Conservation (phyloP, 108 stramenopile genomes). For the Skeletonema grethae region DNA sequence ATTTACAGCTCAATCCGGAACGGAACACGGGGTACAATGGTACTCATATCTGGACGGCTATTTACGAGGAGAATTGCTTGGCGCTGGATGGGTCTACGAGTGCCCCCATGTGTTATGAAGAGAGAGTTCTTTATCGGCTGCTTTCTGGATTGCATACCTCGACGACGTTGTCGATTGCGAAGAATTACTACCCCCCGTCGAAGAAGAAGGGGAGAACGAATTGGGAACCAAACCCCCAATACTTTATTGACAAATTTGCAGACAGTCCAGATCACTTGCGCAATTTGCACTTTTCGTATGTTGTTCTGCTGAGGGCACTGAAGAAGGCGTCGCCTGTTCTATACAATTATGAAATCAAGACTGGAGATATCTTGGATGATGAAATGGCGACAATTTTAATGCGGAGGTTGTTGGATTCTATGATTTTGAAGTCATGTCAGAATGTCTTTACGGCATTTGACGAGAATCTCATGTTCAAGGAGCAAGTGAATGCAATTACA, state of each 20-base stretch:
- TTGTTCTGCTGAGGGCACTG: constrained; percentile 88
- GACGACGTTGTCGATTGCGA: constrained; percentile 87
- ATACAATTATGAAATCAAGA: constrained; percentile 75
- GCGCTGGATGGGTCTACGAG: constrained; percentile 38
- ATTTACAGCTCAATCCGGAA: constrained; percentile 89
- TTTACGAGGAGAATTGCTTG: constrained; percentile 93
- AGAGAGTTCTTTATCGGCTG: constrained; percentile 89
- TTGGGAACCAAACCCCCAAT: constrained; percentile 85
- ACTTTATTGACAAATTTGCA: constrained; percentile 84
- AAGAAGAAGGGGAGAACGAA: constrained; percentile 72
- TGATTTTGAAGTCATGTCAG: constrained; percentile 76
- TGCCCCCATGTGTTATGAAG: constrained; percentile 85
- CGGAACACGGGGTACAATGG: constrained; percentile 96
- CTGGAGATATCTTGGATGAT: constrained; percentile 86
- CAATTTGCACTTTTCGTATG: constrained; percentile 94
- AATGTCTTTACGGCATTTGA: constrained; percentile 92
- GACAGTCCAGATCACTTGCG: constrained; percentile 86
- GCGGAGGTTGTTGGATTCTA: constrained; percentile 72
- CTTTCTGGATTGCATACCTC: constrained; percentile 88
- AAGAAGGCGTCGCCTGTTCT: constrained; percentile 79
- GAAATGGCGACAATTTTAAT: constrained; percentile 74
- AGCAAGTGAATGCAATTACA: constrained; percentile 44
- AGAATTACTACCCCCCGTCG: constrained; percentile 88
- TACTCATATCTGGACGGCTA: constrained; percentile 88
- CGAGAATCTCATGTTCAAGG: constrained; percentile 90